Conservation (phyloP, 306 rosid species). For the Argentina anserina region DNA sequence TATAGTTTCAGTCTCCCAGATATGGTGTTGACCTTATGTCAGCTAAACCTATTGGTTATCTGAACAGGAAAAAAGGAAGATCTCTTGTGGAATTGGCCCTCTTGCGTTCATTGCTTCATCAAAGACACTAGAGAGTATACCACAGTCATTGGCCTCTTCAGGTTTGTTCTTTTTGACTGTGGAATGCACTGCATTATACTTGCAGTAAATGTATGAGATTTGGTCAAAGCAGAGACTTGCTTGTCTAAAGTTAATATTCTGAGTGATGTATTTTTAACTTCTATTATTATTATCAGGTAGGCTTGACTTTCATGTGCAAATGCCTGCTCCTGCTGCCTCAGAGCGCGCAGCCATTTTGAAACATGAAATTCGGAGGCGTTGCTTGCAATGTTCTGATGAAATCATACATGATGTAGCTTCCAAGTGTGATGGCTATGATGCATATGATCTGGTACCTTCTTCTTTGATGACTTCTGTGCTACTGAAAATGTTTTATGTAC, state of each 20-base stretch:
- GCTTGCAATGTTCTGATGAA: conserved; percentile 65
- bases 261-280: conserved; percentile 21
- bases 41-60: conserved; percentile 12
- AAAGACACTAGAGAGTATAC: conserved; percentile 71
- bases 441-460: conserved; percentile 80
- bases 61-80: conserved; percentile 63
- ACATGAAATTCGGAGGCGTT: conserved; percentile 77
- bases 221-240: neutral
- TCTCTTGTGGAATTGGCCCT: conserved; percentile 77
- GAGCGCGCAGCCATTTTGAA: conserved; percentile 83
- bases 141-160: conserved; percentile 81
- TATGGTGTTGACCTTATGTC: conserved; percentile 6
- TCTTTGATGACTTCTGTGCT: neutral
- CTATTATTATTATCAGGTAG: conserved; percentile 51
- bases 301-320: conserved; percentile 82
- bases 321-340: conserved; percentile 85
- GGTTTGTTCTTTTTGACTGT: conserved; percentile 45
- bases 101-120: conserved; percentile 70
- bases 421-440: conserved; percentile 95
- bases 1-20: neutral
- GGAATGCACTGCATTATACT: neutral
- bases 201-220: neutral
- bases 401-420: conserved; percentile 70
- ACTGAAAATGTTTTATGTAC: neutral
- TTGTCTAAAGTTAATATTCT: conserved; percentile 15